Percentiles rank a stretch among this genome's conserved stretches.
These are phyloP conservation scores for Talinum fruticosum DNA, from an alignment of 148 eudicot species.

Conservation along the genomic window DNA sequence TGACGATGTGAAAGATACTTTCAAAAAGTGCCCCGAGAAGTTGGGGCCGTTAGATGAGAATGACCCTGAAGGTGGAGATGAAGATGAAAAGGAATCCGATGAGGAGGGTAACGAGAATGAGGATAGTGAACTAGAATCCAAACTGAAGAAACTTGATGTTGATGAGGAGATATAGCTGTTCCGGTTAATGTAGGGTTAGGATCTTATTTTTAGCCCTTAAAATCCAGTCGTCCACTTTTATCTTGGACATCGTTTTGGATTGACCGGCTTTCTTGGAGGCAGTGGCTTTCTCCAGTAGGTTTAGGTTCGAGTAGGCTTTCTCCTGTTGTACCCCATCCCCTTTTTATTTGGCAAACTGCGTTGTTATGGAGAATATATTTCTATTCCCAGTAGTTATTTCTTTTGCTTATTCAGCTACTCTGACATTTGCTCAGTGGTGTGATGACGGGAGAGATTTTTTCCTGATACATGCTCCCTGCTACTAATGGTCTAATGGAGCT, in stretches of 20 bases:
- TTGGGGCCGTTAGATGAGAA: constrained; percentile 64
- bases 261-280: too few relatives aligned
- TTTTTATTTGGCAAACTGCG: not conserved
- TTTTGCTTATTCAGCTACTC: too few relatives aligned
- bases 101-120: constrained; percentile 20
- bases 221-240: not conserved
- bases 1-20: too few relatives aligned
- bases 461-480: not conserved
- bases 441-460: not conserved
- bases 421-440: too few relatives aligned
- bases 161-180: not conserved
- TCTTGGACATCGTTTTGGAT: too few relatives aligned
- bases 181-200: not conserved
- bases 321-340: not conserved
- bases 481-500: too few relatives aligned
- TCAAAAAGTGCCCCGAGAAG: constrained; percentile 32
- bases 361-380: not conserved
- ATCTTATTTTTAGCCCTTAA: not conserved
- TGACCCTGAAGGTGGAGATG: constrained; percentile 58
- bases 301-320: not conserved
- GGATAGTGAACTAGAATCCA: constrained; percentile 33
- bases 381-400: not conserved
- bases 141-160: constrained; percentile 15
- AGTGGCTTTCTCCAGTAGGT: not conserved
- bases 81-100: constrained; percentile 42